Conservation (phyloP, 768 basidiomycete genomes). For the Kwoniella heveanensis region DNA sequence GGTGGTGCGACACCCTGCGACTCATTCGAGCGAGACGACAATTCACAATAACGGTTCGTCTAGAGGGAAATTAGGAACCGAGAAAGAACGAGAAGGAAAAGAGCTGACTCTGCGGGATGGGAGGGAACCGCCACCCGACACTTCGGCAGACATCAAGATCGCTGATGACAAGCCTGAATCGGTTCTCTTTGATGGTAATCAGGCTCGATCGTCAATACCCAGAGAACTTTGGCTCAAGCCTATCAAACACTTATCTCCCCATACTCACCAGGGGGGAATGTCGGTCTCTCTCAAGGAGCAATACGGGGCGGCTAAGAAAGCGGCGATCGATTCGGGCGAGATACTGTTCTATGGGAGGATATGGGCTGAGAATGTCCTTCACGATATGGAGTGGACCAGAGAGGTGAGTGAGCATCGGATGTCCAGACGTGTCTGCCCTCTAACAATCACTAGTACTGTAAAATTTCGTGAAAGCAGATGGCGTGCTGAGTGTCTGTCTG, state of each 20-base stretch:
- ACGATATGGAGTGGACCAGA: constrained; percentile 16
- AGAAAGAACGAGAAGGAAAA: neutral
- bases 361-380: constrained; percentile 16
- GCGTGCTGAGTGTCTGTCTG: too few relatives aligned
- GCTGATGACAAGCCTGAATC: too few relatives aligned
- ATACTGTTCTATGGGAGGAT: constrained; percentile 23
- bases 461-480: too few relatives aligned
- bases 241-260: neutral
- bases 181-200: neutral
- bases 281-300: constrained; percentile 15
- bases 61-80: too few relatives aligned
- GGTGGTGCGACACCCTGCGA: constrained; percentile 5
- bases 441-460: too few relatives aligned
- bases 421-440: too few relatives aligned
- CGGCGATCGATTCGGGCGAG: constrained; percentile 5
- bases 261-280: constrained; percentile 6
- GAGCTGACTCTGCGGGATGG: neutral
- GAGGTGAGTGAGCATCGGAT: too few relatives aligned
- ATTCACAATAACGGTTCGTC: too few relatives aligned
- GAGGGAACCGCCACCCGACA: neutral
- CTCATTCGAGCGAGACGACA: too few relatives aligned
- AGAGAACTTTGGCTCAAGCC: constrained; percentile 16
- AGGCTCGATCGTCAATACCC: neutral
- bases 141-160: too few relatives aligned
- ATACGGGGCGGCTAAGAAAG: constrained; percentile 10